phyloP scores from a whole-genome alignment of 768 basidiomycete genomes.

The Leccinum broughii region DNA sequence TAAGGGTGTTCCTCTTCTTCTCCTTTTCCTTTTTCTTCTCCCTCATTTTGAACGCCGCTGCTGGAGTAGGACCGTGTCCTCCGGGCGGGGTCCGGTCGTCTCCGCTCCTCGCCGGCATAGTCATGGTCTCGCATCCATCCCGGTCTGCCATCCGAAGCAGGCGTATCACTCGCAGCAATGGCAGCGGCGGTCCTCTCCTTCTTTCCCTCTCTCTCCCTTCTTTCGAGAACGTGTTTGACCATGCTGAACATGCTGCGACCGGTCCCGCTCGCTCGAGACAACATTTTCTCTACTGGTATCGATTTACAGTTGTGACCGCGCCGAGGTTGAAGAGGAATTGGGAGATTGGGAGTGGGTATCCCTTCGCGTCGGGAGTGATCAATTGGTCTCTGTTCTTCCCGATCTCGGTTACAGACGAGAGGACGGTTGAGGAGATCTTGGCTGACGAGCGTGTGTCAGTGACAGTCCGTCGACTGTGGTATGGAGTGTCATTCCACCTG shows the following conservation, averaged over 20 bases:
- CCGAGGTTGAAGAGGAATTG: neutral
- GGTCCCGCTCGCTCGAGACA: conserved; percentile 83
- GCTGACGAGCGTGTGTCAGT: neutral
- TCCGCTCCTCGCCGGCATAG: conserved; percentile 17
- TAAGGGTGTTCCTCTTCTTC: conserved; percentile 13
- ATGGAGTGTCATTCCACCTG: no score
- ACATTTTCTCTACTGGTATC: conserved; percentile 75
- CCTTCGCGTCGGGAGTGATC: conserved; percentile 7
- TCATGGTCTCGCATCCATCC: conserved; percentile 64
- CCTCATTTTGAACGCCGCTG: conserved; percentile 20
- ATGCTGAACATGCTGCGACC: conserved; percentile 79
- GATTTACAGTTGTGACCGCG: conserved; percentile 20
- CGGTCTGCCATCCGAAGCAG: conserved; percentile 40
- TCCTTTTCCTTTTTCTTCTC: neutral
- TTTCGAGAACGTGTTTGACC: conserved; percentile 82
- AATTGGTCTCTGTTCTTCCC: neutral
- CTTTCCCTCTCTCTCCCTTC: conserved; percentile 80
- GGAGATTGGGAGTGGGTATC: neutral
- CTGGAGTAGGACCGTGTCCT: conserved; percentile 20
- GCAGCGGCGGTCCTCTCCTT: conserved; percentile 61
- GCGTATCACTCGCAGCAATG: conserved; percentile 18
- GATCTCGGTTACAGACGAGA: conserved; percentile 1
- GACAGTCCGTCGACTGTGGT: neutral
- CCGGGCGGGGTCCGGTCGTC: conserved; percentile 8
- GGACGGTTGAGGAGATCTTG: no score